These are phyloP conservation scores for Alnus glutinosa DNA, from an alignment of 306 rosid species.

Conservation along the genomic window DNA sequence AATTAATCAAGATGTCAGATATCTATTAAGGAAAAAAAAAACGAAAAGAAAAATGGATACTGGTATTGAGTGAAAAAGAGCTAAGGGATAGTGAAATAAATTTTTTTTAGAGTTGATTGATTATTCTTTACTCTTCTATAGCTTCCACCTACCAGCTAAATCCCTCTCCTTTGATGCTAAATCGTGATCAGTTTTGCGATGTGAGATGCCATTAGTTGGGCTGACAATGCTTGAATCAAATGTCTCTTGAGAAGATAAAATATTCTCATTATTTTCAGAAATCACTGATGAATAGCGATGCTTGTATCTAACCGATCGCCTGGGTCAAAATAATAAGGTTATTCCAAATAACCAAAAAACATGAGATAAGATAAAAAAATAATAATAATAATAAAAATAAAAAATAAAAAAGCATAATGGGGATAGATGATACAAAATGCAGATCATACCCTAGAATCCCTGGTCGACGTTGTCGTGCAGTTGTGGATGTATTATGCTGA, in stretches of 20 bases:
- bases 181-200: conserved; percentile 28
- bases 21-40: background rate
- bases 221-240: conserved; percentile 36
- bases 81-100: background rate
- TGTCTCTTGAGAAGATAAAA: conserved; percentile 48
- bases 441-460: conserved; percentile 57
- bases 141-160: conserved; percentile 42
- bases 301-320: conserved; percentile 58
- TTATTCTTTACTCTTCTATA: background rate
- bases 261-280: conserved; percentile 32
- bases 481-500: conserved; percentile 36
- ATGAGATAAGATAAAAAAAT: background rate
- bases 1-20: conserved; percentile 15
- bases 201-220: conserved; percentile 35
- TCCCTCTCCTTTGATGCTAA: conserved; percentile 34
- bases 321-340: conserved; percentile 33
- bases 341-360: conserved; percentile 27
- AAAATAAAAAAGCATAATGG: background rate
- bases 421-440: conserved; percentile 9
- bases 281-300: conserved; percentile 49
- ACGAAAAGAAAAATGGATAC: background rate
- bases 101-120: background rate
- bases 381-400: too few species aligned
- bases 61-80: background rate
- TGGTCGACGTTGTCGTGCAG: conserved; percentile 61